These are phyloP conservation scores for Sindora glabra DNA, from an alignment of 306 rosid genomes.

Conservation along the genomic window DNA sequence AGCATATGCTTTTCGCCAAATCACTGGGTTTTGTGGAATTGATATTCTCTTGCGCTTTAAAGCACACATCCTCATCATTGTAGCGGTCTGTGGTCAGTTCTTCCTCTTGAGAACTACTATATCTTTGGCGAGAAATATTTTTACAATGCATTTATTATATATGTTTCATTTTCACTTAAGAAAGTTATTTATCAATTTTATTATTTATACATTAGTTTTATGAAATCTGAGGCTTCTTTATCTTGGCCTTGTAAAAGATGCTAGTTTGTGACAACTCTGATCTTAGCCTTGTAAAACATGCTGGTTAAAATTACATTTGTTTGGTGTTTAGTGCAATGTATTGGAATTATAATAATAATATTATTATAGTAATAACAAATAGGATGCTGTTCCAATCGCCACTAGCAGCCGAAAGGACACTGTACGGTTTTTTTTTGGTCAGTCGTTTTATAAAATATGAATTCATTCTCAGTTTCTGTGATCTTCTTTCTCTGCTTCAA, in stretches of 20 bases:
- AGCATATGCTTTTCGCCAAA: background rate
- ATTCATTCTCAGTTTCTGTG: background rate
- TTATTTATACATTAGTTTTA: too few species aligned
- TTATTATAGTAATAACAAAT: background rate
- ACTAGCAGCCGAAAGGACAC: background rate
- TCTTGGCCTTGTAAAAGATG: too few species aligned
- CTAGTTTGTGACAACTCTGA: too few species aligned
- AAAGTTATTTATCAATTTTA: too few species aligned
- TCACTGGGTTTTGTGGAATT: conserved; percentile 16
- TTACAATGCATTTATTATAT: too few species aligned
- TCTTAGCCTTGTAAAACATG: background rate
- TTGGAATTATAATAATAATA: background rate
- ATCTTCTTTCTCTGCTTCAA: background rate
- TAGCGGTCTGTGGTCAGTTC: conserved; percentile 5
- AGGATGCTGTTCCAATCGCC: conserved; percentile 35
- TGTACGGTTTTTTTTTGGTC: background rate
- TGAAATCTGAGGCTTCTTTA: too few species aligned
- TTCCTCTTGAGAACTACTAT: too few species aligned
- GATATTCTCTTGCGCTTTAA: background rate
- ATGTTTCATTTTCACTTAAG: too few species aligned
- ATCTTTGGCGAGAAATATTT: too few species aligned
- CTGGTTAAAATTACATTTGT: background rate
- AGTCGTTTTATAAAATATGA: background rate
- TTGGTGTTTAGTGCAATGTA: background rate
- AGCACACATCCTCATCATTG: conserved; percentile 20